Evolutionary conservation across 148 eudicot genomes (phyloP), one percentile per base, ranked within the genome.

Genomic region (Chenopodium berlandieri): DNA sequence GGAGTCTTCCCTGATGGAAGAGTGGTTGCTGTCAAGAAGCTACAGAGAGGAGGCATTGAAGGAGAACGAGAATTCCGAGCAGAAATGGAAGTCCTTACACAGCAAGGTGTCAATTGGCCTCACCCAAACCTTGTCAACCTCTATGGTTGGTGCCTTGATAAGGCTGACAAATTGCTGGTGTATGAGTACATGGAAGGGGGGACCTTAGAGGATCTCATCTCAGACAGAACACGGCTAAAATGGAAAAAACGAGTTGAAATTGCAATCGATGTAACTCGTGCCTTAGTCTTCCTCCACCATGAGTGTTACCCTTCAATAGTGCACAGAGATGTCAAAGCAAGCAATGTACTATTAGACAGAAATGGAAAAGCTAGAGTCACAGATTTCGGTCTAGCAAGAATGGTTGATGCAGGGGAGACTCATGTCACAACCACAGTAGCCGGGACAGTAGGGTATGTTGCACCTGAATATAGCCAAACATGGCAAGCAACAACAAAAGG

Each of bases 401-500:
- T 94, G 40, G 88, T 96, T 63, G 92, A 94, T 78, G 90, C 83
- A 0, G 98, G 94, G 6, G 89, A 84, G 20, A 96, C 91, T 71
- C 99, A 96, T 65, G 98, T 96, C 31, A 90, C 90, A 80, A 96
- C 99, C 4, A 91, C 90, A 86, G 95, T 96, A 75, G 99, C 99
- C 2, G 99, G 99, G 22, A 96, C 99, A 0, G 88, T 95, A 4
- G 99, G 99, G 9, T 96, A 96, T 62, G 95, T 96, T 14, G 99
- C 99, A 9, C 99, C 99, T 0, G 99, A 96, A 71, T 96, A 96
- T 63, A 85, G 99, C 17, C 99, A 96, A 79, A 92, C 97, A 23
- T 92, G 97, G 98, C 91, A 94, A 64, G 99, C 99, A 56, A 96
- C 99, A 1, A 96, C 99, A 11, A 96, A 96, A 73, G 99, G 99